These are phyloP conservation scores for Diplodia seriata DNA, from an alignment of 2,329 filamentous ascomycete species.

Conservation along the genomic window DNA sequence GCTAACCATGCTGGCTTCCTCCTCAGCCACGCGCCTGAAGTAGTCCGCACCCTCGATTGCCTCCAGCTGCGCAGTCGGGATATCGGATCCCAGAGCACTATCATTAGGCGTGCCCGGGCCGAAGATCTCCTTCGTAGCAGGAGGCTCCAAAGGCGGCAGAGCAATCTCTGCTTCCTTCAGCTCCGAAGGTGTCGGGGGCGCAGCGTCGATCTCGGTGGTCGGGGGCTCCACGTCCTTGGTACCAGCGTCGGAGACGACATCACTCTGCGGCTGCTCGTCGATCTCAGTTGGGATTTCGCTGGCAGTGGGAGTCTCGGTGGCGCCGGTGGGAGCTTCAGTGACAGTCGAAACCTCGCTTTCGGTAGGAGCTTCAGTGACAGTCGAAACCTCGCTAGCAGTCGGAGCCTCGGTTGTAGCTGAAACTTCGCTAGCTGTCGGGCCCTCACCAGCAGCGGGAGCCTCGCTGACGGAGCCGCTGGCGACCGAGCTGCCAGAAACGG, in stretches of 20 bases:
- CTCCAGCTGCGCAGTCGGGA: conserved; percentile 42
- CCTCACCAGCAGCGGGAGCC: not conserved
- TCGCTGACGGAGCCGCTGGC: conserved; percentile 10
- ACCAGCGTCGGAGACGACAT: conserved; percentile 1
- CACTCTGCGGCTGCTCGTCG: conserved; percentile 3
- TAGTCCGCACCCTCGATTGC: conserved; percentile 43
- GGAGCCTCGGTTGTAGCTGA: not conserved
- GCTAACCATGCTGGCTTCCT: conserved; percentile 39
- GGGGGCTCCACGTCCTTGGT: conserved; percentile 29
- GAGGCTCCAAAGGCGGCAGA: conserved; percentile 36
- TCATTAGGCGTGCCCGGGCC: conserved; percentile 39
- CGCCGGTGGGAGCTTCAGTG: not conserved
- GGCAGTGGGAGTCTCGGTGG: not conserved
- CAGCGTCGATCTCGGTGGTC: conserved; percentile 18
- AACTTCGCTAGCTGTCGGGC: not conserved
- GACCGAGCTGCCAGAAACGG: conserved; percentile 16
- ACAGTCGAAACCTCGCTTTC: not conserved
- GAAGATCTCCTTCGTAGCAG: conserved; percentile 17
- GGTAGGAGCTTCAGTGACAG: not conserved
- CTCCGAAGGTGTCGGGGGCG: conserved; percentile 1
- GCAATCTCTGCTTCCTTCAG: conserved; percentile 41
- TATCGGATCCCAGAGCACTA: conserved; percentile 48
- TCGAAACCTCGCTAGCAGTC: not conserved
- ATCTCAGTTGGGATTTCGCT: not conserved
- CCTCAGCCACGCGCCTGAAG: conserved; percentile 47